Conservation (phyloP, 2,329 filamentous ascomycete genomes). For the Pseudocercospora ulei region DNA sequence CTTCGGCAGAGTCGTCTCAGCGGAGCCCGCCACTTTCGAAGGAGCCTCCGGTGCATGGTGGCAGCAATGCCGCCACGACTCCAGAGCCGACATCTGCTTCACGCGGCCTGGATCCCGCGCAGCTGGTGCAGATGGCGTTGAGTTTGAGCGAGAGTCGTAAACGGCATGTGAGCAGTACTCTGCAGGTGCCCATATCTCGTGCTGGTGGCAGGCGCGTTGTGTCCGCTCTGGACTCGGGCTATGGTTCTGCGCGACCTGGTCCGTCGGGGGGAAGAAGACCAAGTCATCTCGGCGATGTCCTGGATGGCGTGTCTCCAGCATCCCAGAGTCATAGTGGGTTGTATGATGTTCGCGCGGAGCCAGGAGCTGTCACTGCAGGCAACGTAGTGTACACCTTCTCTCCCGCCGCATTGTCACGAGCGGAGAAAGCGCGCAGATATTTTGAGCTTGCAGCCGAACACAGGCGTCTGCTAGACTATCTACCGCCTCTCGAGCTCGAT, state of each 20-base stretch:
- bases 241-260: slow-evolving; percentile 42
- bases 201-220: slow-evolving; percentile 41
- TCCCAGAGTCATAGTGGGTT: slow-evolving; percentile 14
- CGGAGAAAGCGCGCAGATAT: slow-evolving; percentile 72
- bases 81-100: slow-evolving; percentile 8
- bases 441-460: slow-evolving; percentile 83
- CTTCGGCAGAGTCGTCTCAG: slow-evolving; percentile 27
- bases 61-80: slow-evolving; percentile 9
- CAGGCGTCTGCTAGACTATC: slow-evolving; percentile 62
- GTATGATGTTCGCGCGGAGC: slow-evolving; percentile 6
- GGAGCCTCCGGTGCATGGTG: slow-evolving; percentile 21
- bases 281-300: slow-evolving; percentile 14
- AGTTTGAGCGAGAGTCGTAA: slow-evolving; percentile 74
- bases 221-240: slow-evolving; percentile 37
- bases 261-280: slow-evolving; percentile 35
- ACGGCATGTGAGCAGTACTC: slow-evolving; percentile 50
- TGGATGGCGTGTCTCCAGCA: slow-evolving; percentile 7
- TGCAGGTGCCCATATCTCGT: slow-evolving; percentile 45
- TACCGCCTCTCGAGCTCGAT: slow-evolving; percentile 60
- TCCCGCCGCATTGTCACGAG: slow-evolving; percentile 66
- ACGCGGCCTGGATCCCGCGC: slow-evolving; percentile 65
- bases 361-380: slow-evolving; percentile 5
- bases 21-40: slow-evolving; percentile 28
- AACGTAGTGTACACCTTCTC: slow-evolving; percentile 60
- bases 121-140: slow-evolving; percentile 87